These are phyloP conservation scores for Aureobasidium subglaciale DNA, from an alignment of 2,329 filamentous ascomycete genomes.

Conservation along the genomic window DNA sequence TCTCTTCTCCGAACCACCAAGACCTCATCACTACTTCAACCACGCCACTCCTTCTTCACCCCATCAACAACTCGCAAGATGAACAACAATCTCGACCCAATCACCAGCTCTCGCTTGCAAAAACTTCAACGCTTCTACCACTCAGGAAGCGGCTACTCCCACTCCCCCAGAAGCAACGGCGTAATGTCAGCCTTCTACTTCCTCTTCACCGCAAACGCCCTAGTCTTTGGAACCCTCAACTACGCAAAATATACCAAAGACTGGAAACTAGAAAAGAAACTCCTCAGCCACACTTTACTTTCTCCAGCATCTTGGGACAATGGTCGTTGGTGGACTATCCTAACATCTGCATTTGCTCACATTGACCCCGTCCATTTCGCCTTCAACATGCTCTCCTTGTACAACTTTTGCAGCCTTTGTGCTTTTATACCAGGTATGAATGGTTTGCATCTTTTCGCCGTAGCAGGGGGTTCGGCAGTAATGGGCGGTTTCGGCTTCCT, in stretches of 20 bases:
- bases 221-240: constrained; percentile 32
- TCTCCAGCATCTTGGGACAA: constrained; percentile 24
- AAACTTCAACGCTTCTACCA: neutral
- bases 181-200: constrained; percentile 25
- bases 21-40: neutral
- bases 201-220: constrained; percentile 35
- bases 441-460: constrained; percentile 19
- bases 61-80: neutral
- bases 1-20: neutral
- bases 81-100: neutral
- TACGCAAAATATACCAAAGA: constrained; percentile 25
- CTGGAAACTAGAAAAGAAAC: constrained; percentile 17
- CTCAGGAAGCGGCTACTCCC: neutral
- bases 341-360: constrained; percentile 38
- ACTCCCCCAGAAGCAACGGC: neutral
- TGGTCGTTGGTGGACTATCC: constrained; percentile 31
- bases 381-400: constrained; percentile 37
- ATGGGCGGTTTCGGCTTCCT: constrained; percentile 22
- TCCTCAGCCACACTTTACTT: constrained; percentile 28
- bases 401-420: constrained; percentile 32
- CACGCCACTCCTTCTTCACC: constrained; percentile 8
- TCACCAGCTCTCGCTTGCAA: neutral
- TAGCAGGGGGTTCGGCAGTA: constrained; percentile 24
- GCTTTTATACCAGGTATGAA: constrained; percentile 26
- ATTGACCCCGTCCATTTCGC: constrained; percentile 29